Conservation (phyloP, 805 yeast species). For the Saccharomyces mikatae region DNA sequence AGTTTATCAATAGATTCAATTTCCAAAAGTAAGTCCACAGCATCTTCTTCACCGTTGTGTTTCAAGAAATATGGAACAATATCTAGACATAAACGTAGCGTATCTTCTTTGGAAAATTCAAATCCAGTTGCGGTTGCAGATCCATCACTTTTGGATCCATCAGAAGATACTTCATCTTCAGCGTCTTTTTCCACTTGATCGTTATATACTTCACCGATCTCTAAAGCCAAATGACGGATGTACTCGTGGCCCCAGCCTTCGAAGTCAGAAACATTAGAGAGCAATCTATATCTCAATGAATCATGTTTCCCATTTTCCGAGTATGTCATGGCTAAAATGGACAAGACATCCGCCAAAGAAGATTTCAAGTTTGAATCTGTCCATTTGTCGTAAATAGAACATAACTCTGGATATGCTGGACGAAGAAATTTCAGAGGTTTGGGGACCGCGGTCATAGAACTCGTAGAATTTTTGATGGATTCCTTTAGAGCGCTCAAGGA, state of each 20-base stretch:
- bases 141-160: conserved; percentile 6
- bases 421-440: conserved; percentile 93
- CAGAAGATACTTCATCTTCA: conserved; percentile 10
- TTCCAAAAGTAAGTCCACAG: conserved; percentile 86
- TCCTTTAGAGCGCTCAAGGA: conserved; percentile 66
- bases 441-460: conserved; percentile 99
- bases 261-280: conserved; percentile 47
- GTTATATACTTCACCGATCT: conserved; percentile 82
- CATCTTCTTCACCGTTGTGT: conserved; percentile 97
- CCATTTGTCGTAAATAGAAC: conserved; percentile 64
- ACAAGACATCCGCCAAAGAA: conserved; percentile 76
- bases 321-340: conserved; percentile 92
- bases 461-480: conserved; percentile 82
- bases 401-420: conserved; percentile 71
- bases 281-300: conserved; percentile 69
- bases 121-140: conserved; percentile 9
- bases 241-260: conserved; percentile 98
- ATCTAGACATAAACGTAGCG: conserved; percentile 60
- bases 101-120: conserved; percentile 32
- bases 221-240: conserved; percentile 89
- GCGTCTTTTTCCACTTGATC: conserved; percentile 38
- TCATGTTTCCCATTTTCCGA: conserved; percentile 75
- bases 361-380: conserved; percentile 38
- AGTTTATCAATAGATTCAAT: conserved; percentile 79
- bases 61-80: conserved; percentile 84